Evolutionary conservation across 257 asterid species (phyloP).

Genomic region (Petrea volubilis): DNA sequence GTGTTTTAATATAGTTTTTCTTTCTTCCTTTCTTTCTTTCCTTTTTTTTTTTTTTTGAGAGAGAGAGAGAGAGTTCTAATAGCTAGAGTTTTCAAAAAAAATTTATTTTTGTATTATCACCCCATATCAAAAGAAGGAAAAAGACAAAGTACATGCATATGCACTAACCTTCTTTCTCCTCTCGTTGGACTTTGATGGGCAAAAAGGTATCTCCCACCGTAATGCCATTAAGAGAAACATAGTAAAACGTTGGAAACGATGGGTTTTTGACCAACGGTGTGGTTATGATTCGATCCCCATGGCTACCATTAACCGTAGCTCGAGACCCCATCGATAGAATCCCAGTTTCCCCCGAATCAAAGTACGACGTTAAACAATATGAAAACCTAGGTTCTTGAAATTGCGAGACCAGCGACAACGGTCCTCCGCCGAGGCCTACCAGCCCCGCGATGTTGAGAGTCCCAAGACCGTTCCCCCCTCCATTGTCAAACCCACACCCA

Average conservation of each 20-base stretch:
- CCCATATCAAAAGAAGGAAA: no score
- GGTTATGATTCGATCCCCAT: background rate
- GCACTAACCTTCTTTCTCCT: no score
- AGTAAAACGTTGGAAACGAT: slow-evolving; percentile 29
- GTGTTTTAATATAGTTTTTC: no score
- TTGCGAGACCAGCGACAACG: slow-evolving; percentile 58
- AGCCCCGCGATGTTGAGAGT: slow-evolving; percentile 50
- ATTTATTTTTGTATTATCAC: no score
- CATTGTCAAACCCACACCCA: slow-evolving; percentile 55
- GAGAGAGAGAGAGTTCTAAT: no score
- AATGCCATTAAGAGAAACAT: slow-evolving; percentile 50
- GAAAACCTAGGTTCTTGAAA: slow-evolving; percentile 51
- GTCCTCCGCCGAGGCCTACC: slow-evolving; percentile 65
- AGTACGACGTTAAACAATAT: slow-evolving; percentile 52
- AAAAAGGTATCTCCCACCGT: slow-evolving; percentile 43
- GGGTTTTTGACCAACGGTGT: slow-evolving; percentile 47
- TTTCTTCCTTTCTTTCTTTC: no score
- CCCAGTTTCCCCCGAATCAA: slow-evolving; percentile 36
- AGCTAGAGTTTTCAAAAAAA: no score
- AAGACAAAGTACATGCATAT: no score
- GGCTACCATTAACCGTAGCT: slow-evolving; percentile 2
- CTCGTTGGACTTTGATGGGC: slow-evolving; percentile 24
- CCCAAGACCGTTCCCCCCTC: no score
- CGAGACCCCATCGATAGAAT: slow-evolving; percentile 51
- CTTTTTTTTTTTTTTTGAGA: no score